Conservation (phyloP, 2,329 filamentous ascomycete genomes). For the Magnaporthiopsis poae region DNA sequence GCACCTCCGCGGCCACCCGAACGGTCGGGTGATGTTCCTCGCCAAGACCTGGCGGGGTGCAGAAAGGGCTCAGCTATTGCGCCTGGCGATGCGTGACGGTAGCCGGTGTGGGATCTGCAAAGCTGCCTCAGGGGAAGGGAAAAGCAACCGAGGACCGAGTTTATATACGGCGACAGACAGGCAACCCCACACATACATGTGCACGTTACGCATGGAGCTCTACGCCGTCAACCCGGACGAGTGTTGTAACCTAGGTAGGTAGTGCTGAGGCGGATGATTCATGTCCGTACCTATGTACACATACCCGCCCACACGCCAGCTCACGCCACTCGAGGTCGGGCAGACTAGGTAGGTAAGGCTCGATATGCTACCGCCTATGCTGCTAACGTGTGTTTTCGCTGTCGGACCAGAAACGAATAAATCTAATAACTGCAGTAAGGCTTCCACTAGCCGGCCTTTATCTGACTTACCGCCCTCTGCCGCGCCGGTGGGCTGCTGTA, state of each 20-base stretch:
- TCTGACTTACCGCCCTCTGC: constrained; percentile 17
- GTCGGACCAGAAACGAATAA: not conserved
- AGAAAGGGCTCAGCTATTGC: not conserved
- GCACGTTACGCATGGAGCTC: not conserved
- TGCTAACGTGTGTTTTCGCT: not conserved
- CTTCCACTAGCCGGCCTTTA: constrained; percentile 17
- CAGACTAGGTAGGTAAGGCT: not conserved
- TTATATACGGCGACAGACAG: not conserved
- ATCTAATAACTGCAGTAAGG: constrained; percentile 1
- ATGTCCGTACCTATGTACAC: constrained; percentile 2
- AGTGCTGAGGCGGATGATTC: constrained; percentile 1
- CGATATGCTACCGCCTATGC: not conserved
- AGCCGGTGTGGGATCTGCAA: not conserved
- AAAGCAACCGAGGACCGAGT: not conserved
- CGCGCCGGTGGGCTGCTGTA: constrained; percentile 22
- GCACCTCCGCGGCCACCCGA: not conserved
- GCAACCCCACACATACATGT: not conserved
- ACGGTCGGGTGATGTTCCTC: not conserved
- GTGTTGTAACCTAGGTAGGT: not conserved
- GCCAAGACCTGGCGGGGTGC: not conserved
- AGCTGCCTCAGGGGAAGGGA: not conserved
- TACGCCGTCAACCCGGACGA: not conserved
- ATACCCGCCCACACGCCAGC: not conserved
- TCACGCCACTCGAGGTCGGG: not conserved
- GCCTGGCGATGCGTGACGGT: not conserved